These are phyloP conservation scores for Candida albicans DNA, from an alignment of 1,139 yeast genomes.

Conservation along the genomic window DNA sequence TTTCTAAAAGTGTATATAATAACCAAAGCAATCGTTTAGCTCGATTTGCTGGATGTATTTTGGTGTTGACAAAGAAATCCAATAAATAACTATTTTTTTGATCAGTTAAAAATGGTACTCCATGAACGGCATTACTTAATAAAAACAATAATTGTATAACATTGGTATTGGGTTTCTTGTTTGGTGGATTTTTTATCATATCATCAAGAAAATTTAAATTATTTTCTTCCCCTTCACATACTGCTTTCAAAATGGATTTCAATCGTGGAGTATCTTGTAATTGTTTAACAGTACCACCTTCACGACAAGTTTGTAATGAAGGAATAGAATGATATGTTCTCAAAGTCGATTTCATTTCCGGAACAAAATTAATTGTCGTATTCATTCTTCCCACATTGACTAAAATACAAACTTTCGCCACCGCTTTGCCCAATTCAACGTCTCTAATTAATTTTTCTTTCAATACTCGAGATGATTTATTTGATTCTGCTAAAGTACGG, in stretches of 20 bases:
- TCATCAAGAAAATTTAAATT: constrained; percentile 44
- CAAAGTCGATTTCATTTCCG: constrained; percentile 94
- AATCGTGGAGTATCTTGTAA: constrained; percentile 93
- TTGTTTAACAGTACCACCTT: constrained; percentile 58
- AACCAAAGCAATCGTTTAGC: constrained; percentile 82
- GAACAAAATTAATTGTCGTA: constrained; percentile 91
- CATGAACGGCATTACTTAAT: constrained; percentile 59
- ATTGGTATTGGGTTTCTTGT: constrained; percentile 47
- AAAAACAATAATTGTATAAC: constrained; percentile 76
- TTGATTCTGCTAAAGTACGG: constrained; percentile 77
- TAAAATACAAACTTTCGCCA: constrained; percentile 78
- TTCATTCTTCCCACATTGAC: constrained; percentile 94
- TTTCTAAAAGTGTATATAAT: constrained; percentile 75
- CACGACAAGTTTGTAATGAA: constrained; percentile 70
- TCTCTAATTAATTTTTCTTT: constrained; percentile 73
- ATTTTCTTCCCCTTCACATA: constrained; percentile 53
- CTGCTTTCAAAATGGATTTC: constrained; percentile 84
- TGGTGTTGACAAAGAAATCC: constrained; percentile 62
- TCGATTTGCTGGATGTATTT: constrained; percentile 58
- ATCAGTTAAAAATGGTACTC: constrained; percentile 20
- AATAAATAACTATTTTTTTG: constrained; percentile 41
- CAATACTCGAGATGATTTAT: constrained; percentile 79
- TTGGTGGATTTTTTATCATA: constrained; percentile 36
- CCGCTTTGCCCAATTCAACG: constrained; percentile 63
- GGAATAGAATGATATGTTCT: constrained; percentile 95